Base-by-base conservation (phyloP, 108 stramenopile species). In the Stephanodiscus triporus region DNA sequence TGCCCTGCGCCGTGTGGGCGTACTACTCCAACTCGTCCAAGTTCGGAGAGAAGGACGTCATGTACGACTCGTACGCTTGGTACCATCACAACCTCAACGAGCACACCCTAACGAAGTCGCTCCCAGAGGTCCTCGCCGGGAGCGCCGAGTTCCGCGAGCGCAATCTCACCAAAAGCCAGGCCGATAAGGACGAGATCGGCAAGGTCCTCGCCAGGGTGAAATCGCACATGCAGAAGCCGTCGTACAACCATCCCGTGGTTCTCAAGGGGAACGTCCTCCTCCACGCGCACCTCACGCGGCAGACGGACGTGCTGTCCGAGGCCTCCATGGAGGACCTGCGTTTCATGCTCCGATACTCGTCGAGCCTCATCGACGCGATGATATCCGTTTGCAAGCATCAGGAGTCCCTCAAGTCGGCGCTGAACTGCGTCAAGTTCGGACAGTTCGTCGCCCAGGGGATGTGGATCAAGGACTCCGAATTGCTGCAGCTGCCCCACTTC, bases 11-110 rank as follows among this genome's bases (percentile, higher is more conserved):
- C 20, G 96, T 99, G 11, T 96, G 89, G 83, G 76, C 80, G 0
- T 99, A 97, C 84, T 99, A 99, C 85, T 88, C 95, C 62, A 87
- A 97, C 66, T 97, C 96, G 6, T 88, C 89, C 73, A 95, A 97
- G 50, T 98, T 89, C 76, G 97, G 97, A 14, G 98, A 99, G 83
- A 99, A 97, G 79, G 94, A 97, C 74, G 95, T 99, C 78, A 97
- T 97, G 96, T 98, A 98, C 86, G 94, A 97, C 72, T 95, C 97
- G 34, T 99, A 97, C 77, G 86, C 89, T 6, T 97, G 95, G 93
- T 97, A 86, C 81, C 94, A 97, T 72, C 87, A 96, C 72, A 85
- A 90, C 19, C 77, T 98, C 20, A 85, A 86, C 64, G 91, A 92
- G 36, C 86, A 88, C 75, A 88, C 87, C 22, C 64, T 89, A 19